Percentiles rank a stretch among this genome's conserved stretches.
Evolutionary conservation across 1,284 basidiomycete genomes (phyloP).

Genomic region (Phlebopus sp.): DNA sequence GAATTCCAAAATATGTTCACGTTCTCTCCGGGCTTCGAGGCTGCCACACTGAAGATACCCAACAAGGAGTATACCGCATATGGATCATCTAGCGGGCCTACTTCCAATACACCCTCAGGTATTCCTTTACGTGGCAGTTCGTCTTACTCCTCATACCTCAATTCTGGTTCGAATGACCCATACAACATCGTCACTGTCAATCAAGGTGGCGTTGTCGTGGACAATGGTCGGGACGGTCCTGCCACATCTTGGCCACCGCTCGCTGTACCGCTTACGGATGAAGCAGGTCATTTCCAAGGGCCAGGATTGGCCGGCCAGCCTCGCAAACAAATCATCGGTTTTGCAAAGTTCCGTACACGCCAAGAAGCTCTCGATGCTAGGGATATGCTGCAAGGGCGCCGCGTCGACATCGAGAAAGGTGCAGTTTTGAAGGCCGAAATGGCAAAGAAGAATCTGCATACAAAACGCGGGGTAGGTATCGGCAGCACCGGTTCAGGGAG

Average conservation of each 20-base stretch:
- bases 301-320: constrained; percentile 38
- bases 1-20: constrained; percentile 99
- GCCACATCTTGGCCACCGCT: constrained; percentile 65
- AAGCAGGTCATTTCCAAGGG: constrained; percentile 37
- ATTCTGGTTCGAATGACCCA: constrained; percentile 64
- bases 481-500: constrained; percentile 23
- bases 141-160: constrained; percentile 34
- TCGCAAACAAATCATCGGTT: constrained; percentile 96
- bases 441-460: constrained; percentile 99
- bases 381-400: constrained; percentile 86
- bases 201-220: constrained; percentile 73
- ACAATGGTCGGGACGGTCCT: constrained; percentile 63
- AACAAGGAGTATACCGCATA: constrained; percentile 81
- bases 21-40: constrained; percentile 94
- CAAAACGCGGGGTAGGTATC: constrained; percentile 79
- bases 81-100: constrained; percentile 41
- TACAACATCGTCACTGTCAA: constrained; percentile 78
- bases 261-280: constrained; percentile 35
- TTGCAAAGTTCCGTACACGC: constrained; percentile 91
- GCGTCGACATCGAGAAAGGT: constrained; percentile 94
- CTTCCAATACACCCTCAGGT: constrained; percentile 28
- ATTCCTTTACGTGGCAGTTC: constrained; percentile 32
- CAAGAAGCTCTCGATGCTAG: constrained; percentile 87
- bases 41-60: constrained; percentile 96
- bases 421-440: constrained; percentile 96